Percentiles rank a stretch among this genome's conserved stretches.
These are phyloP conservation scores for Syzygium malaccense DNA, from an alignment of 441 rosid species.

Conservation along the genomic window DNA sequence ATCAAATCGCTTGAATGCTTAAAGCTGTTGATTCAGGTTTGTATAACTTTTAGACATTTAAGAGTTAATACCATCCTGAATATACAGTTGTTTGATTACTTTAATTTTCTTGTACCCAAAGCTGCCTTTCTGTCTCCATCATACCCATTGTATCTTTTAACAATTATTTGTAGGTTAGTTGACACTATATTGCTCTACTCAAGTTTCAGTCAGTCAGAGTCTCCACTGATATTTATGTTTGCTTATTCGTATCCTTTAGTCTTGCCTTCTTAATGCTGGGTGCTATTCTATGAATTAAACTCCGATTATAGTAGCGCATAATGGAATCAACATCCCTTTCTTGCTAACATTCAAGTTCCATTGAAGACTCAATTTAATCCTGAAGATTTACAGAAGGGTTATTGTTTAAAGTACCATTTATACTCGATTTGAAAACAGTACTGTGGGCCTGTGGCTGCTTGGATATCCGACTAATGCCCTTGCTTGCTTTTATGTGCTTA, in stretches of 20 bases:
- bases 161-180: not conserved
- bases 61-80: not conserved
- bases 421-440: not conserved
- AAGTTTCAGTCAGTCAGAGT: not conserved
- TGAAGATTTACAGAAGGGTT: not conserved
- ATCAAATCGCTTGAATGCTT: slow-evolving; percentile 66
- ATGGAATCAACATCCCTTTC: not conserved
- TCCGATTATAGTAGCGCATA: not conserved
- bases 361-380: not conserved
- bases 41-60: not conserved
- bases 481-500: not conserved
- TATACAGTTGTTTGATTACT: not conserved
- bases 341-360: not conserved
- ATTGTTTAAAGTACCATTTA: not conserved
- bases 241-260: not conserved
- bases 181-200: not conserved
- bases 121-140: slow-evolving; percentile 4
- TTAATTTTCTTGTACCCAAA: not conserved
- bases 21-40: slow-evolving; percentile 69
- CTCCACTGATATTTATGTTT: not conserved
- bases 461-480: not conserved
- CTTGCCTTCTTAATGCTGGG: not conserved
- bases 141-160: not conserved
- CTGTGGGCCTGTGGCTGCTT: not conserved
- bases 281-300: not conserved